phyloP scores from a whole-genome alignment of 1,284 basidiomycete species.

The Ceratobasidium theobromae region DNA sequence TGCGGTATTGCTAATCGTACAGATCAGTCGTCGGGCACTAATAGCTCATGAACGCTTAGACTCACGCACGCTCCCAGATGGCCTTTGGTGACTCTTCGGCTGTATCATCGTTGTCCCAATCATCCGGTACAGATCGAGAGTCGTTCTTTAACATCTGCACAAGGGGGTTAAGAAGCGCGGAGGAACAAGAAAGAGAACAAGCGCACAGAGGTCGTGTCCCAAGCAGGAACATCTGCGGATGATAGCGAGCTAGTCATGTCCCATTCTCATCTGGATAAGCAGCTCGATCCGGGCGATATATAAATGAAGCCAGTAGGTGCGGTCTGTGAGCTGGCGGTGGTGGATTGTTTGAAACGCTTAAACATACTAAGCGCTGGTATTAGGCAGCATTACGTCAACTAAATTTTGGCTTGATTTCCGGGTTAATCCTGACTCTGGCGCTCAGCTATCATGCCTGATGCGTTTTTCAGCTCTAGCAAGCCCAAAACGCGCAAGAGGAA shows the following conservation, averaged over 20 bases:
- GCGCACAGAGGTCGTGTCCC: conserved; percentile 30
- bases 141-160: conserved; percentile 27
- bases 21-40: not conserved
- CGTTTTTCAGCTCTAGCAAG: conserved; percentile 32
- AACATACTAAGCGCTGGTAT: conserved; percentile 9
- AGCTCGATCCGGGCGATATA: not conserved
- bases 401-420: conserved; percentile 16
- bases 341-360: not conserved
- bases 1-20: conserved; percentile 8
- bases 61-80: conserved; percentile 18
- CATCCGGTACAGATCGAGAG: conserved; percentile 34
- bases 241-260: conserved; percentile 30
- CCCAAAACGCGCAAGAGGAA: conserved; percentile 35
- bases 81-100: conserved; percentile 32
- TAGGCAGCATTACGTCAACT: conserved; percentile 23
- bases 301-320: not conserved
- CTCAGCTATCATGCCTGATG: conserved; percentile 28
- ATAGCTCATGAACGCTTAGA: conserved; percentile 30
- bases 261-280: conserved; percentile 18
- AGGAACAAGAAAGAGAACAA: not conserved
- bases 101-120: conserved; percentile 37
- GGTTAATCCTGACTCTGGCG: not conserved
- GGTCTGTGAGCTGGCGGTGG: conserved; percentile 5
- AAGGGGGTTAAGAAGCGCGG: conserved; percentile 1
- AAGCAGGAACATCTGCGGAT: conserved; percentile 31